Conservation (phyloP, 176 grass and related monocot genomes). For the Oryza glumipatula region DNA sequence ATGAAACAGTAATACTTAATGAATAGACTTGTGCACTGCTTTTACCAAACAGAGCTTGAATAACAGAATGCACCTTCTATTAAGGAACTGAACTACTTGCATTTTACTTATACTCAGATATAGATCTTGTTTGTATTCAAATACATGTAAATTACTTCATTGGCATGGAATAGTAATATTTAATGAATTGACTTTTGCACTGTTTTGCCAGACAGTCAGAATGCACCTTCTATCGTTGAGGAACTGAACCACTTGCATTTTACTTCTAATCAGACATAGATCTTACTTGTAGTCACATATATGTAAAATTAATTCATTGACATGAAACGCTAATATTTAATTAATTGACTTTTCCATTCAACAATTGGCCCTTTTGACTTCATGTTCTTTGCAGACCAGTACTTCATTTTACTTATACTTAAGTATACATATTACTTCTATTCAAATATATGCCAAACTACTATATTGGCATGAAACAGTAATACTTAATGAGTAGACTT, state of each 20-base stretch:
- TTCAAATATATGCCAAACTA: too few species aligned
- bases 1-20: too few species aligned
- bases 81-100: background rate
- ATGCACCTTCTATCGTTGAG: background rate
- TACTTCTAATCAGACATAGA: background rate
- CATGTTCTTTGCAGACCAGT: background rate
- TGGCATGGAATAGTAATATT: background rate
- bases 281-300: background rate
- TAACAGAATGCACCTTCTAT: background rate
- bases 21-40: too few species aligned
- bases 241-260: constrained; percentile 15
- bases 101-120: background rate
- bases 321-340: background rate
- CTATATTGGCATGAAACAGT: too few species aligned
- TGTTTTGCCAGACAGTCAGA: background rate
- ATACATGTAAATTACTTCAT: background rate
- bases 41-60: background rate
- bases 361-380: constrained; percentile 6
- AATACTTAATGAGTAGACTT: too few species aligned
- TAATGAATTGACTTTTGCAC: constrained; percentile 8
- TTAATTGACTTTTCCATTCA: background rate
- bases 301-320: background rate
- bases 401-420: too few species aligned
- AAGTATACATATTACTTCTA: too few species aligned
- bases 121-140: background rate